Conservation (phyloP, 805 yeast genomes). For the Ogataea saltuana region DNA sequence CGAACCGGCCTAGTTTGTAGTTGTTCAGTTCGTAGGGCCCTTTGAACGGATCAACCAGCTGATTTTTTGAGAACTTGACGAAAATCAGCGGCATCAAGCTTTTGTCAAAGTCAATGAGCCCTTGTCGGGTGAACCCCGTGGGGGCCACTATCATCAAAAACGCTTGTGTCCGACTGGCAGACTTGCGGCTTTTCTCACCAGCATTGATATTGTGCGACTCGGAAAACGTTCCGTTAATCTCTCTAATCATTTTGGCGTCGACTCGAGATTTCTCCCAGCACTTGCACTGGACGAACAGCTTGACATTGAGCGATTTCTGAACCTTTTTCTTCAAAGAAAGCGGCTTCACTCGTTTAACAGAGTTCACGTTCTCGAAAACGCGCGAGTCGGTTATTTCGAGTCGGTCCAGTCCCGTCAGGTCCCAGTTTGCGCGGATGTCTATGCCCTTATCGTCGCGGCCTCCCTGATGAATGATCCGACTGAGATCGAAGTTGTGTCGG, state of each 20-base stretch:
- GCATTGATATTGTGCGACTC: slow-evolving; percentile 23
- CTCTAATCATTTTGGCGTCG: slow-evolving; percentile 50
- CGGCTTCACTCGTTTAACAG: slow-evolving; percentile 29
- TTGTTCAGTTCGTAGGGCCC: slow-evolving; percentile 36
- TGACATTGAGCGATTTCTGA: slow-evolving; percentile 34
- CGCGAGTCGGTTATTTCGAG: slow-evolving; percentile 6
- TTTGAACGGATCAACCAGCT: slow-evolving; percentile 17
- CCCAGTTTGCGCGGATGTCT: slow-evolving; percentile 57
- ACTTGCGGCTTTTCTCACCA: not conserved
- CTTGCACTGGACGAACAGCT: slow-evolving; percentile 57
- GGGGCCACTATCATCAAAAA: slow-evolving; percentile 50
- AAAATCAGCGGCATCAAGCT: slow-evolving; percentile 48
- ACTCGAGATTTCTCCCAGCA: slow-evolving; percentile 43
- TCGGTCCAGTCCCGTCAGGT: slow-evolving; percentile 23
- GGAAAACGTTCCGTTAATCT: slow-evolving; percentile 52
- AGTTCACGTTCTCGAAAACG: slow-evolving; percentile 26
- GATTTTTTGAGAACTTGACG: slow-evolving; percentile 40
- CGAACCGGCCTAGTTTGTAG: slow-evolving; percentile 42
- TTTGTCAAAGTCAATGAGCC: slow-evolving; percentile 45
- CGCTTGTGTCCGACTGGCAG: slow-evolving; percentile 9
- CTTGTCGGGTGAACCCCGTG: slow-evolving; percentile 48
- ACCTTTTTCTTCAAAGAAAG: slow-evolving; percentile 20
- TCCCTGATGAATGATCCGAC: slow-evolving; percentile 46
- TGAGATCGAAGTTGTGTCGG: slow-evolving; percentile 39
- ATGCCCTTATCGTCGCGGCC: slow-evolving; percentile 60